A percentile compares a stretch with the other conserved stretches of the same genome.
These are phyloP conservation scores for Penicillium fimorum DNA, from an alignment of 495 filamentous ascomycete species.

Conservation along the genomic window DNA sequence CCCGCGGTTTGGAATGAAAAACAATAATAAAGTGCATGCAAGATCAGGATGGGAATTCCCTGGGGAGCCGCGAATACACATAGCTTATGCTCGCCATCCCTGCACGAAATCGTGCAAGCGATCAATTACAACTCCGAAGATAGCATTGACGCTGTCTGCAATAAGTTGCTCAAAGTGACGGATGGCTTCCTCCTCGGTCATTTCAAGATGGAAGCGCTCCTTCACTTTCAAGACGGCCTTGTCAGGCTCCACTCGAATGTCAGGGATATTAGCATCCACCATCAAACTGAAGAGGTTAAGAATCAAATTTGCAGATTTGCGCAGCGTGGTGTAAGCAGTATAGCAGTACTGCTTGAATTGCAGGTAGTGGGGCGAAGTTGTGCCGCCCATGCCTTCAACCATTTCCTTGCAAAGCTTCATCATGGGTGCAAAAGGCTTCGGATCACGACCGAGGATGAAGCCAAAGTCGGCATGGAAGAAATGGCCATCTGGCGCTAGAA, in stretches of 20 bases:
- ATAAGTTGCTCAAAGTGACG: conserved; percentile 83
- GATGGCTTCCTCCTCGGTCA: conserved; percentile 92
- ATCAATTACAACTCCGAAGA: conserved; percentile 93
- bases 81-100: conserved; percentile 68
- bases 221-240: conserved; percentile 92
- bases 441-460: conserved; percentile 95
- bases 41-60: background rate
- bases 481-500: conserved; percentile 82
- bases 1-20: background rate
- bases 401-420: conserved; percentile 98
- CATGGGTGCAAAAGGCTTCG: conserved; percentile 92
- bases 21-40: background rate
- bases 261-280: conserved; percentile 95
- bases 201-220: conserved; percentile 88
- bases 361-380: conserved; percentile 70
- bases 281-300: conserved; percentile 95
- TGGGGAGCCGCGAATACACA: background rate
- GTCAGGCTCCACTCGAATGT: conserved; percentile 88
- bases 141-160: conserved; percentile 80
- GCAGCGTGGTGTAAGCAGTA: conserved; percentile 86
- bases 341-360: conserved; percentile 95
- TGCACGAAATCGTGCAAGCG: conserved; percentile 91
- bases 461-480: conserved; percentile 99
- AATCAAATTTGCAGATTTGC: conserved; percentile 88
- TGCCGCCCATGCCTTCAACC: conserved; percentile 97